Conservation (phyloP, 495 filamentous ascomycete genomes). For the Xylona heveae region DNA sequence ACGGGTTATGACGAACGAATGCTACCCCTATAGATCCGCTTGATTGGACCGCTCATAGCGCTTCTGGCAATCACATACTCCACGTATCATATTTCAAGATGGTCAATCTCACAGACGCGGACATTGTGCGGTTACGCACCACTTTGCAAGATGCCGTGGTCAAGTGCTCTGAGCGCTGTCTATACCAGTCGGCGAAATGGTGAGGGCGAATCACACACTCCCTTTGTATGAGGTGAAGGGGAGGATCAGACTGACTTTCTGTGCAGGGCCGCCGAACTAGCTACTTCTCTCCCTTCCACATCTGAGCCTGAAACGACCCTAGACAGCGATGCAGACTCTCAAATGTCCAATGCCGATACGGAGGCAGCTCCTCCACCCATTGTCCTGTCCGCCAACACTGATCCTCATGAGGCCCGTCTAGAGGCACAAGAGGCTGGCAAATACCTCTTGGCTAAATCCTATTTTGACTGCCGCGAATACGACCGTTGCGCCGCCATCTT, state of each 20-base stretch:
- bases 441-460: conserved; percentile 82
- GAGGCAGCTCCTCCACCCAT: conserved; percentile 36
- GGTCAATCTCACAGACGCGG: conserved; percentile 11
- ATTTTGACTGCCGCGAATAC: conserved; percentile 89
- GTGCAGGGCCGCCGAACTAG: conserved; percentile 78
- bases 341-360: conserved; percentile 24
- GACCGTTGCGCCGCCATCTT: conserved; percentile 88
- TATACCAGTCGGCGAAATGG: conserved; percentile 97
- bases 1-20: too few species aligned
- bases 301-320: neutral
- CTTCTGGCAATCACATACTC: neutral
- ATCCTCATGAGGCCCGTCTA: conserved; percentile 47
- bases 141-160: conserved; percentile 65
- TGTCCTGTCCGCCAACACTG: conserved; percentile 25
- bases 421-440: conserved; percentile 63
- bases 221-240: too few species aligned
- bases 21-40: too few species aligned
- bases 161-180: conserved; percentile 82
- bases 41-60: too few species aligned
- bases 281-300: conserved; percentile 46
- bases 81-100: conserved; percentile 5
- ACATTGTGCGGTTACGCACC: conserved; percentile 26
- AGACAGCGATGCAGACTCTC: conserved; percentile 11
- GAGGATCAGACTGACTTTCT: conserved; percentile 4
- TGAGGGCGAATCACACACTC: too few species aligned